These are phyloP conservation scores for Astrothelium macrocarpum DNA, from an alignment of 495 filamentous ascomycete genomes.

Conservation along the genomic window DNA sequence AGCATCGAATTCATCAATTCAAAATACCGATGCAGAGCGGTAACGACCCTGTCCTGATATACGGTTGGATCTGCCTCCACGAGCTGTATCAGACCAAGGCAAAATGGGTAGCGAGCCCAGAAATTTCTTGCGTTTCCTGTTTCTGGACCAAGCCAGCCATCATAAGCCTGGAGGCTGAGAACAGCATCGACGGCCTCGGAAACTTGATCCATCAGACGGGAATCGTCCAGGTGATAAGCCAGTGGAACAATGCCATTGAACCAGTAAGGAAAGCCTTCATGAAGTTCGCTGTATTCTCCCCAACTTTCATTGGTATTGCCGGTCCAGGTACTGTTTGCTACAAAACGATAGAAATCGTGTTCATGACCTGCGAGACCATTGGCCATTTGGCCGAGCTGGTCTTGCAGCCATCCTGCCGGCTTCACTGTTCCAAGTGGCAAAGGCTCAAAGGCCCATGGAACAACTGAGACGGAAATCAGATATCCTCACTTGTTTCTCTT, in stretches of 20 bases:
- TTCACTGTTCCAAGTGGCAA: slow-evolving; percentile 50
- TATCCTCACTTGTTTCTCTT: not conserved
- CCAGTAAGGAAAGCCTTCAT: slow-evolving; percentile 58
- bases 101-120: slow-evolving; percentile 46
- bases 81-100: slow-evolving; percentile 44
- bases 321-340: slow-evolving; percentile 46
- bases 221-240: slow-evolving; percentile 48
- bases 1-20: slow-evolving; percentile 40
- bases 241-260: slow-evolving; percentile 56
- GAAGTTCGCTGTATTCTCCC: slow-evolving; percentile 47
- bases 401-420: slow-evolving; percentile 51
- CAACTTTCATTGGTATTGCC: slow-evolving; percentile 33
- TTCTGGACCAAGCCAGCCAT: slow-evolving; percentile 57
- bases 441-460: slow-evolving; percentile 37
- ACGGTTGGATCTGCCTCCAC: slow-evolving; percentile 32
- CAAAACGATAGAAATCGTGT: slow-evolving; percentile 50
- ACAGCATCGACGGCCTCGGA: slow-evolving; percentile 40
- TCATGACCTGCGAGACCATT: slow-evolving; percentile 51
- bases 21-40: slow-evolving; percentile 32
- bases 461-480: slow-evolving; percentile 17
- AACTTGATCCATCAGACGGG: slow-evolving; percentile 46
- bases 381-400: slow-evolving; percentile 44
- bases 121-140: slow-evolving; percentile 38
- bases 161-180: slow-evolving; percentile 42
- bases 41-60: slow-evolving; percentile 30